Evolutionary conservation across 1,284 basidiomycete genomes (phyloP).

Genomic region (Ustilago lituana): DNA sequence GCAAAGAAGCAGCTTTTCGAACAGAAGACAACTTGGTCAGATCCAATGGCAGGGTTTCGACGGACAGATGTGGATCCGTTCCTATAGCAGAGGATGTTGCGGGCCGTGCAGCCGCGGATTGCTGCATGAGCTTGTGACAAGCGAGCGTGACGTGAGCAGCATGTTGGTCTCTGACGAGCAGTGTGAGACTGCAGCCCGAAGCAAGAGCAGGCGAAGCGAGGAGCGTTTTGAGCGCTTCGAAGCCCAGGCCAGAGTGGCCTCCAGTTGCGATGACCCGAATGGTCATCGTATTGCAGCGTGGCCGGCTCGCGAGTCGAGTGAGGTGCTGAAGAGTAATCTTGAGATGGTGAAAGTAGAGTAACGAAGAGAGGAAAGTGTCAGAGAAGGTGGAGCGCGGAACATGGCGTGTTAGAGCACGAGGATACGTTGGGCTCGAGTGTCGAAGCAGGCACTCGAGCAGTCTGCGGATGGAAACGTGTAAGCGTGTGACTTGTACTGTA

Average conservation of each 20-base stretch:
- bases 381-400: too few species aligned
- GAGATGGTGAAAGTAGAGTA: too few species aligned
- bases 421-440: not conserved
- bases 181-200: conserved; percentile 19
- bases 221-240: conserved; percentile 43
- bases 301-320: not conserved
- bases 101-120: conserved; percentile 1
- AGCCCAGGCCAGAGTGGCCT: conserved; percentile 43
- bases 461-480: too few species aligned
- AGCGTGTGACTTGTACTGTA: too few species aligned
- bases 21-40: conserved; percentile 35
- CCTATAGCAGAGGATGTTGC: not conserved
- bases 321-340: too few species aligned
- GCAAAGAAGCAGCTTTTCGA: conserved; percentile 26
- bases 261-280: conserved; percentile 41
- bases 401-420: too few species aligned
- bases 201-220: conserved; percentile 15
- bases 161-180: conserved; percentile 19
- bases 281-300: too few species aligned
- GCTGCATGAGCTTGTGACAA: conserved; percentile 9
- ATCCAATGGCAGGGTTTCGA: conserved; percentile 27
- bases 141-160: conserved; percentile 10
- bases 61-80: not conserved
- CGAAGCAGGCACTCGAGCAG: too few species aligned
- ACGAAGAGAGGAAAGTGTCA: too few species aligned